Evolutionary conservation across 2,329 filamentous ascomycete species (phyloP).

Genomic region (Pyrenochaeta sp.): DNA sequence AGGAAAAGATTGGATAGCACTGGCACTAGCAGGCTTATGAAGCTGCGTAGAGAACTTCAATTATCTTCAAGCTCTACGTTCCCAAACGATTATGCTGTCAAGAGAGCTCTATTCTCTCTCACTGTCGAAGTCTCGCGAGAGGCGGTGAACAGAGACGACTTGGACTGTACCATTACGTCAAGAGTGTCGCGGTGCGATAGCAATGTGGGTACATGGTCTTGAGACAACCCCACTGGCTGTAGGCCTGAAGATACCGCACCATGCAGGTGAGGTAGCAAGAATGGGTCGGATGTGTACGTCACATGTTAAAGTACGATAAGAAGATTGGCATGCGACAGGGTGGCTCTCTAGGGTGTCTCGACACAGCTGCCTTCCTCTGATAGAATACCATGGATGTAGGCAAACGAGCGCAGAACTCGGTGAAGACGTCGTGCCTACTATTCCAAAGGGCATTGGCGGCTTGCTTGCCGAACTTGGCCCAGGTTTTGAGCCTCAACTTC

Average conservation of each 20-base stretch:
- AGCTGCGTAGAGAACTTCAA: no score
- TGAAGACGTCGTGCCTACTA: slow-evolving; percentile 5
- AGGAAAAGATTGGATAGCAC: no score
- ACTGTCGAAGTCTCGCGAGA: slow-evolving; percentile 3
- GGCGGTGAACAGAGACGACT: slow-evolving; percentile 9
- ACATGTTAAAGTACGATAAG: slow-evolving; percentile 30
- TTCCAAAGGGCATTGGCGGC: no score
- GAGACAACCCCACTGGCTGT: slow-evolving; percentile 24
- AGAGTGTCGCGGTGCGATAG: slow-evolving; percentile 20
- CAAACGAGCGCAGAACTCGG: neutral
- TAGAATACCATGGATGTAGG: neutral
- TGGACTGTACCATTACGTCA: slow-evolving; percentile 40
- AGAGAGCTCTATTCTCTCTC: no score
- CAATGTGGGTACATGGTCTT: slow-evolving; percentile 33
- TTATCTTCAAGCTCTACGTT: no score
- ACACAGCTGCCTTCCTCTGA: no score
- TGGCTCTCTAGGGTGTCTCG: no score
- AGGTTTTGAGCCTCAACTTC: slow-evolving; percentile 26
- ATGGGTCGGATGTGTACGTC: neutral
- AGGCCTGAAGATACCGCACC: slow-evolving; percentile 20
- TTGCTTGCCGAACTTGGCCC: slow-evolving; percentile 6
- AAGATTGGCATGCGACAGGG: neutral
- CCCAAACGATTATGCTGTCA: no score
- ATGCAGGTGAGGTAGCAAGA: slow-evolving; percentile 16
- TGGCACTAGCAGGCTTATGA: no score